Base-by-base conservation (phyloP, 208 protist species). In the Wallacemonas sp. region DNA sequence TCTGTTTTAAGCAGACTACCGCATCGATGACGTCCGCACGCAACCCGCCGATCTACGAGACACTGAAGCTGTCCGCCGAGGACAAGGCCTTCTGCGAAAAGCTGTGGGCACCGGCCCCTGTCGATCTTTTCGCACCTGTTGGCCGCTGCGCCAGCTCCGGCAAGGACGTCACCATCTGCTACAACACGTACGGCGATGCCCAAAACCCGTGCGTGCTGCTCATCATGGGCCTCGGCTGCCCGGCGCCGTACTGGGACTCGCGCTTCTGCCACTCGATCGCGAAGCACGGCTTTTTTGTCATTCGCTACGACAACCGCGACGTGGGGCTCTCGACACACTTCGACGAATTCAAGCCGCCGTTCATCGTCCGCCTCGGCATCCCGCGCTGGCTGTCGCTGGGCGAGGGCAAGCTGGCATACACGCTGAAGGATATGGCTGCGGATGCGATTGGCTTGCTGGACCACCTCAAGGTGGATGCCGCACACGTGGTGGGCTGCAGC, bases 231-330 rank as follows among this genome's bases (percentile, higher is more conserved):
- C 42, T 85, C 8, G 46, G 31, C 33, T 46, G 55, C 23, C 61
- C 39, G 16, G 67, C 61, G 10, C 39, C 49, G 31, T 52, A 67
- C 16, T 85, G 75, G 71, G 42, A 63, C n/a, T 54, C 65, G 45
- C 25, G 23, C 3, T 76, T 85, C 44, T 85, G 79, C 70, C 62
- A 72, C 32, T 29, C 11, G 7, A 63, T 84, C 59, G 79, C 79
- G 0, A 32, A 57, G 26, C 31, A 41, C 10, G 73, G 78, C 11
- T 80, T 70, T 63, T 74, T 69, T 45, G 79, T 84, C 49, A 62
- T 84, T 46, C 79, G 74, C 36, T 81, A 73, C 67, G 79, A 84
- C 50, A 76, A 84, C 29, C 69, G 79, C 32, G 79, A 81, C 44
- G 59, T 77, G 8, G 79, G 79, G 0, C 49, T 74, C 12, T 70